These are phyloP conservation scores for Melanomma pulvis-pyrius DNA, from an alignment of 495 filamentous ascomycete genomes.

Conservation along the genomic window DNA sequence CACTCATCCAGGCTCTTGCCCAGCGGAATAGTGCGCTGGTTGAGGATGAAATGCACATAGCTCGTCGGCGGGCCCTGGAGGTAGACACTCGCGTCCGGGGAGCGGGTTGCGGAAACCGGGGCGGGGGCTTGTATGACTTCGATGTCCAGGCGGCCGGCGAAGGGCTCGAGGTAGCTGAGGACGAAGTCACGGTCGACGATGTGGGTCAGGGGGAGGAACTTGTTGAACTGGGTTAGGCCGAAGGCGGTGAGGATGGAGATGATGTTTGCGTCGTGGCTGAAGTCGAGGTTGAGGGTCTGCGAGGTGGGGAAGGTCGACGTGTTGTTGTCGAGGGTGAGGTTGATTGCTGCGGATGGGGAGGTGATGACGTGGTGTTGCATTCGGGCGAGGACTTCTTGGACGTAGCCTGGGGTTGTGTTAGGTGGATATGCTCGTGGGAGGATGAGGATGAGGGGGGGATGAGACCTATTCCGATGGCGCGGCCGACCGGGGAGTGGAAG, in stretches of 20 bases:
- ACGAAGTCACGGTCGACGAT: conserved; percentile 56
- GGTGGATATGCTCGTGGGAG: not conserved
- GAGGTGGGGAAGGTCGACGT: conserved; percentile 52
- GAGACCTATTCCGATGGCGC: conserved; percentile 62
- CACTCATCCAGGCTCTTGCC: conserved; percentile 61
- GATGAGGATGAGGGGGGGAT: not conserved
- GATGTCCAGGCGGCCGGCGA: conserved; percentile 64
- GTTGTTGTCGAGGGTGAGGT: conserved; percentile 56
- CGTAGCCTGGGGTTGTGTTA: conserved; percentile 46
- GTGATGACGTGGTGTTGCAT: conserved; percentile 58
- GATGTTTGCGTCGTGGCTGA: conserved; percentile 46
- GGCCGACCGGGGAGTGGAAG: conserved; percentile 63
- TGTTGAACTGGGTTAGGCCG: conserved; percentile 57
- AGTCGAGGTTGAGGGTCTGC: conserved; percentile 52
- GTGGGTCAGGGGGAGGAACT: conserved; percentile 48
- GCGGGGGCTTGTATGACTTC: conserved; percentile 63
- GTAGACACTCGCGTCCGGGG: conserved; percentile 11
- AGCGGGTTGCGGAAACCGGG: conserved; percentile 52
- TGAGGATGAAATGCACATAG: conserved; percentile 68
- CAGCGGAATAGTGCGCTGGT: conserved; percentile 64
- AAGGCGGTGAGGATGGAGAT: conserved; percentile 53
- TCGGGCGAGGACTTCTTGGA: conserved; percentile 63
- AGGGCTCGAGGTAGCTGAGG: conserved; percentile 61
- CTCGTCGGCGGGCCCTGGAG: conserved; percentile 48
- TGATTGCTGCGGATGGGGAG: conserved; percentile 59